phyloP scores from a whole-genome alignment of 2,329 filamentous ascomycete genomes.

The Calonectria leucothoes region DNA sequence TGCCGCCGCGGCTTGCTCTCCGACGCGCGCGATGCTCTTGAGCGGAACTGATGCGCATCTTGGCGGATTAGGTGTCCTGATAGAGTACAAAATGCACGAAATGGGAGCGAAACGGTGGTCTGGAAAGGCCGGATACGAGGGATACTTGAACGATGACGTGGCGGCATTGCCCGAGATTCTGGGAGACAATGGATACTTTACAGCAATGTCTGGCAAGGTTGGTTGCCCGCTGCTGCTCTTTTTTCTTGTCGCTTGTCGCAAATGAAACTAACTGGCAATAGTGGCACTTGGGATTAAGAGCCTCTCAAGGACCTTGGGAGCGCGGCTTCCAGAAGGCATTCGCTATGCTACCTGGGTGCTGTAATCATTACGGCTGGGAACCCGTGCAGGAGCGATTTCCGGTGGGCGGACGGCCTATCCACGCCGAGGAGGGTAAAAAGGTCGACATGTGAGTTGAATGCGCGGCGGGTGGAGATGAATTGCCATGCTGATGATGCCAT shows the following conservation, averaged over 20 bases:
- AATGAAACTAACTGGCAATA: constrained; percentile 40
- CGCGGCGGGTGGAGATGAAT: neutral
- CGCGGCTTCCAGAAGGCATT: constrained; percentile 68
- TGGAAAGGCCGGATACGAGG: constrained; percentile 51
- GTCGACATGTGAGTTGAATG: constrained; percentile 16
- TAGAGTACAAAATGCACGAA: constrained; percentile 53
- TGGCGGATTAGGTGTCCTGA: constrained; percentile 46
- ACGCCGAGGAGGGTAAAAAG: constrained; percentile 12
- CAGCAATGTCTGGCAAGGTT: constrained; percentile 71
- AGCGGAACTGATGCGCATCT: constrained; percentile 60
- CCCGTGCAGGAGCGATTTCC: constrained; percentile 23
- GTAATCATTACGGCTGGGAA: constrained; percentile 55
- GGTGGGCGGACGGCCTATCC: constrained; percentile 3
- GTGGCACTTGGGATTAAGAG: constrained; percentile 14
- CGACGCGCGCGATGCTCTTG: constrained; percentile 73
- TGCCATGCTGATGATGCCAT: neutral
- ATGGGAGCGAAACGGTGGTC: neutral
- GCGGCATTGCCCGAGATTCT: constrained; percentile 65
- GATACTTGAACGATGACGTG: constrained; percentile 67
- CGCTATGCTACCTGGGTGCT: constrained; percentile 69
- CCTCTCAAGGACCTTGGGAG: constrained; percentile 13
- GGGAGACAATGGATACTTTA: constrained; percentile 66
- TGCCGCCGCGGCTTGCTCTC: constrained; percentile 71
- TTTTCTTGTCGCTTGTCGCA: neutral
- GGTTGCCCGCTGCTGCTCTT: constrained; percentile 42